Evolutionary conservation across 2,329 filamentous ascomycete species (phyloP), one percentile per base, ranked within the genome.

Genomic region (Sporothrix variecibatus): DNA sequence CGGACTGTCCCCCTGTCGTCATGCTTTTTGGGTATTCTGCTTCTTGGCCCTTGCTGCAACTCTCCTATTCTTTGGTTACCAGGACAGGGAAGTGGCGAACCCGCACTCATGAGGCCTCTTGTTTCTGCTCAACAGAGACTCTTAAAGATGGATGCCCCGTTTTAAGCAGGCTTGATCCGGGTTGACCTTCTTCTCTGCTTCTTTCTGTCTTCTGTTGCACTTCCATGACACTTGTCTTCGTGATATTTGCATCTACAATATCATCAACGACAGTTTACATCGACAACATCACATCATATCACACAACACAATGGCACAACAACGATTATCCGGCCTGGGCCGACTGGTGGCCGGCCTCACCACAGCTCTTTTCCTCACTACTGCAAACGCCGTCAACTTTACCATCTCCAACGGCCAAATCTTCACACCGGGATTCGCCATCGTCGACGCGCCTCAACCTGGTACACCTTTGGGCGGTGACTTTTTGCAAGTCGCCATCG

Each of bases 391-490:
- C 6, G 79, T 82, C 58, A 83, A 85, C 75, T 91, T 92, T 78
- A 89, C 87, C 26, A 86, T 89, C 71, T 82, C 88, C 28, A 88
- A 88, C 77, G 91, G 91, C 20, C 90, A 93, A 78, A 87, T 93
- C 72, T 92, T 87, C 78, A 93, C 91, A 0, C 91, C 91, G 0
- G 91, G 91, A 0, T 86, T 93, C 73, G 90, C 87, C 31, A 87
- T 93, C 73, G 83, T 93, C 49, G 87, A 93, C 81, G 86, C 91
- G 43, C 90, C 90, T 15, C 90, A 92, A 76, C 90, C 90, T 5
- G 86, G 87, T 70, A 91, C 90, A 12, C 89, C 90, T 0, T 80
- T 91, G 49, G 90, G 90, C 75, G 90, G 90, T 81, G 86, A 87
- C 69, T 82, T 80, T 26, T 85, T 93, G 0, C 90, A 93, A 75